Percentiles rank a stretch among this genome's conserved stretches.
Evolutionary conservation across 1,139 yeast genomes (phyloP).

Genomic region (Geotrichum klebahnii): DNA sequence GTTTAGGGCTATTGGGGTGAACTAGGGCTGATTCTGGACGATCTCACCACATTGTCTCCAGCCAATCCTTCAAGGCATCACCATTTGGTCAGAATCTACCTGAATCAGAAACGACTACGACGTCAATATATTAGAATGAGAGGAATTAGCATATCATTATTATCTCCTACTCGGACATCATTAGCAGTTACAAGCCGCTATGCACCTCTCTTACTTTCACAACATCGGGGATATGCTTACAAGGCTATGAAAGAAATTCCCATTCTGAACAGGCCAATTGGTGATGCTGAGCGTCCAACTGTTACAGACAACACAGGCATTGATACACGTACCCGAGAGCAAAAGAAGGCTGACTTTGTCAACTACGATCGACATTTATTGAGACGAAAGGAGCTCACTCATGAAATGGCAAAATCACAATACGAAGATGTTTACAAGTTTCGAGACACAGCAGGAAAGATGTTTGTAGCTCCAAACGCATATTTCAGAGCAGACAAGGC

Average conservation of each 20-base stretch:
- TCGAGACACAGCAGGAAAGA: conserved; percentile 75
- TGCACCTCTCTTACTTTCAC: not conserved
- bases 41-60: not conserved
- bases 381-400: conserved; percentile 35
- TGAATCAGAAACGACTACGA: not conserved
- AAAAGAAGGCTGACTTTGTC: conserved; percentile 45
- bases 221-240: conserved; percentile 16
- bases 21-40: conserved; percentile 8
- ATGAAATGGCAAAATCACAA: conserved; percentile 81
- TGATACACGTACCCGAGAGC: conserved; percentile 39
- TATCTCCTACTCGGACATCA: not conserved
- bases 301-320: conserved; percentile 38
- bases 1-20: conserved; percentile 11
- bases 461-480: conserved; percentile 74
- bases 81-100: not conserved
- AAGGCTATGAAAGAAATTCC: conserved; percentile 32
- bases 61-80: not conserved
- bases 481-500: conserved; percentile 74
- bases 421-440: conserved; percentile 79
- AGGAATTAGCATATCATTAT: not conserved
- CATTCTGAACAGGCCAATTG: conserved; percentile 47
- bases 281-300: conserved; percentile 42
- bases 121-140: not conserved
- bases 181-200: not conserved
- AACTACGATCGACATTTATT: conserved; percentile 44